Percentiles rank a stretch among this genome's conserved stretches.
These are phyloP conservation scores for Entonaema liquescens DNA, from an alignment of 495 filamentous ascomycete species.

Conservation along the genomic window DNA sequence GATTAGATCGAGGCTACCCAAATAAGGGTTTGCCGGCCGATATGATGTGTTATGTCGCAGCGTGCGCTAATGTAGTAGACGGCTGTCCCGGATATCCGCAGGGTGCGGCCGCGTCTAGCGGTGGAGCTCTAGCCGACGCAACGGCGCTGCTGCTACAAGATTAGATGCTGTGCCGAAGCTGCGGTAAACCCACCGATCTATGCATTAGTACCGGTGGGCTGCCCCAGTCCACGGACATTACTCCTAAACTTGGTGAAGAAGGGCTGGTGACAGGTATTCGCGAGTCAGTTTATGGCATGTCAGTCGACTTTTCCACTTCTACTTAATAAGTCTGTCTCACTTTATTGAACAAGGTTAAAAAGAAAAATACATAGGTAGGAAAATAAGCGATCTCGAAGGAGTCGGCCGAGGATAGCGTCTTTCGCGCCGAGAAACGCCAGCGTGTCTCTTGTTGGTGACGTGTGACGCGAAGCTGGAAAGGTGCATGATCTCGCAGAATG, in stretches of 20 bases:
- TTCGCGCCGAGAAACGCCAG: conserved; percentile 23
- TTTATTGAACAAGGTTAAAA: background rate
- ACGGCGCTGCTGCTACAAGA: conserved; percentile 18
- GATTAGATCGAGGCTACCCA: conserved; percentile 37
- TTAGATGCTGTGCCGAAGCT: conserved; percentile 24
- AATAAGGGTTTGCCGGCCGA: conserved; percentile 30
- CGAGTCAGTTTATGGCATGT: no score
- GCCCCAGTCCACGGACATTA: background rate
- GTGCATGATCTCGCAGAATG: conserved; percentile 5
- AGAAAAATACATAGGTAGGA: background rate
- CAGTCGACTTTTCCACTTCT: no score
- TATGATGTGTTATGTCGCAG: conserved; percentile 34
- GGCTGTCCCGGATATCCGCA: conserved; percentile 35
- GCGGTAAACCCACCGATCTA: conserved; percentile 9
- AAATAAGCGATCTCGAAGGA: background rate
- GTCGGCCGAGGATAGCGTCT: conserved; percentile 31
- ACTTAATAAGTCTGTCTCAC: background rate
- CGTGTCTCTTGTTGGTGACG: conserved; percentile 36
- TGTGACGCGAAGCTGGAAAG: conserved; percentile 28
- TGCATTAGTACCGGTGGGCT: conserved; percentile 20
- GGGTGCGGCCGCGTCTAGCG: conserved; percentile 29
- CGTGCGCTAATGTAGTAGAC: conserved; percentile 39
- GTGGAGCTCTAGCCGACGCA: conserved; percentile 32
- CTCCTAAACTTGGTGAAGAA: background rate
- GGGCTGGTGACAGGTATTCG: background rate